Base-by-base conservation (phyloP, 139 green algal genomes). In the Asterochloris erici region DNA sequence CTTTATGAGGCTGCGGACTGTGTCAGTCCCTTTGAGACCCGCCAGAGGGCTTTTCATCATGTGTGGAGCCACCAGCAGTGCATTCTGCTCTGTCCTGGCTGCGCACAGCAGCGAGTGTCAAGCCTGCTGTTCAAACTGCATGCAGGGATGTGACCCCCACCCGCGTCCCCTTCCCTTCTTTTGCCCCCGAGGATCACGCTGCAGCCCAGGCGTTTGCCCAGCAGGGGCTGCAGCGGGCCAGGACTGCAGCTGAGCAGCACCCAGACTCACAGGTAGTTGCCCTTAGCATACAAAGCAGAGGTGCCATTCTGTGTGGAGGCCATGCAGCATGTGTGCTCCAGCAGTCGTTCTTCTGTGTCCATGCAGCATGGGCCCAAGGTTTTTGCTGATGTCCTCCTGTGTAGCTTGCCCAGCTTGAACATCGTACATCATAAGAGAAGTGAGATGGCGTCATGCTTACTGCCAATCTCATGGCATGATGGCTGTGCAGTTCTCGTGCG, bases 91-190 rank as follows among this genome's bases (percentile, higher is more conserved):
- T 63, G 38, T 63, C 38, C 21, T 26, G 13, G 12, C 29, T 64
- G 38, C 14, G 38, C 16, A 13, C 10, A 19, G 24, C 26, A 61
- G 1, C 21, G 13, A 10, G 23, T 29, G 9, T 10, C 1, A 12
- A 77, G n/a, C 24, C 9, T 19, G 24, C 16, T 28, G n/a, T 38
- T 28, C n/a, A 6, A 4, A 9, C 19, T 24, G 62, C 19, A 2
- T 54, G 78, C 83, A 87, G 83, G 79, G 79, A 63, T 26, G 73
- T 82, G 15, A 73, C 79, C n/a, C 14, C 68, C 27, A 26, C 73
- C 16, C 54, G 63, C 12, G 12, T 62, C 12, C n/a, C 47, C 0
- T 87, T 69, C 54, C 83, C 83, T 9, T 78, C 83, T 0, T 87
- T 87, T 54, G 60, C 38, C 9, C 79, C 79, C 26, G 73, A 60